Percentiles rank a stretch among this genome's conserved stretches.
Evolutionary conservation across 768 basidiomycete species (phyloP).

Genomic region (Coprinellus micaceus): DNA sequence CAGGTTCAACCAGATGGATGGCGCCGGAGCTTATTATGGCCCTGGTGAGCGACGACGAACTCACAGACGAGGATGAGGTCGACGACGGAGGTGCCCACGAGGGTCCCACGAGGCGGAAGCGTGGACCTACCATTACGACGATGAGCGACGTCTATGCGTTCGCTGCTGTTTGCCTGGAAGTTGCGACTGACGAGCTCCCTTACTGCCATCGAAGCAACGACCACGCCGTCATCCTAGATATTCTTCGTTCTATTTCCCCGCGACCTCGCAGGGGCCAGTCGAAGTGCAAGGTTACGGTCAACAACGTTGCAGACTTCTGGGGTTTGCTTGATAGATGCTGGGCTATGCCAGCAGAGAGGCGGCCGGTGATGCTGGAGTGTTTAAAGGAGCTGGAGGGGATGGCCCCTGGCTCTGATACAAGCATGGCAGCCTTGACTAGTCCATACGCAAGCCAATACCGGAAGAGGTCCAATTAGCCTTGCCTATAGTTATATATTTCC

Average conservation of each 20-base stretch:
- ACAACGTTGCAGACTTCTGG: constrained; percentile 38
- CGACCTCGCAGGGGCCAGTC: constrained; percentile 26
- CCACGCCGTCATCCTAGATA: constrained; percentile 52
- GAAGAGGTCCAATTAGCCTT: no score
- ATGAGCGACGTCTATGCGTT: constrained; percentile 60
- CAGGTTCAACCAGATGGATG: constrained; percentile 51
- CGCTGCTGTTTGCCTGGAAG: constrained; percentile 58
- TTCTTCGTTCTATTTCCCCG: constrained; percentile 49
- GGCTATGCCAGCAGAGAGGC: constrained; percentile 30
- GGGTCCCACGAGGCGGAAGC: background rate
- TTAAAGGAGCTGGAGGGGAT: constrained; percentile 28
- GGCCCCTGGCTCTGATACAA: background rate
- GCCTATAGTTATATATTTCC: no score
- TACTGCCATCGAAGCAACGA: constrained; percentile 54
- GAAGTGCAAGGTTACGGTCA: constrained; percentile 24
- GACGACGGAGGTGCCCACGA: constrained; percentile 21
- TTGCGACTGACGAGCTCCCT: constrained; percentile 49
- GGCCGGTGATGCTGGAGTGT: constrained; percentile 44
- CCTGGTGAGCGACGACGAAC: constrained; percentile 26
- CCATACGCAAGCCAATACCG: no score
- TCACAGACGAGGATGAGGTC: constrained; percentile 45
- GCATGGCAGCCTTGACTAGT: no score
- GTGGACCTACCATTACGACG: constrained; percentile 41
- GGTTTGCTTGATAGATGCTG: constrained; percentile 44
- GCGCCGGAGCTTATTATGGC: constrained; percentile 55